Conservation (phyloP, 148 eudicot genomes). For the Rhododendron williamsianum region DNA sequence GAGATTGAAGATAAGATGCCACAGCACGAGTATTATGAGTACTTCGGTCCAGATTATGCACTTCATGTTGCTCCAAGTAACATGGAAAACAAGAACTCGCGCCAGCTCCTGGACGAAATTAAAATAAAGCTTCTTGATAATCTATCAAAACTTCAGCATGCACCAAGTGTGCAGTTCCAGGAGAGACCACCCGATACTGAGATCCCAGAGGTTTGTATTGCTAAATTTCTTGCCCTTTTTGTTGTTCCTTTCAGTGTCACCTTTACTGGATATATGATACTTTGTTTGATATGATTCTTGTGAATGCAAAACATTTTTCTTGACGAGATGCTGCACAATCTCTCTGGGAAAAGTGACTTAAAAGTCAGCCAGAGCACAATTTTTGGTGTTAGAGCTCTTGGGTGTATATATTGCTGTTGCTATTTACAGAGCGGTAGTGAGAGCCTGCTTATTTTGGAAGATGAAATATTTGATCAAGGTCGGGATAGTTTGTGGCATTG, state of each 20-base stretch:
- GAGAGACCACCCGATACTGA: conserved; percentile 80
- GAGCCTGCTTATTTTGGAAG: not conserved
- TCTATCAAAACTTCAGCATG: conserved; percentile 77
- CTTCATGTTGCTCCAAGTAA: conserved; percentile 92
- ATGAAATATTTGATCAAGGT: not conserved
- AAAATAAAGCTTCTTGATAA: conserved; percentile 70
- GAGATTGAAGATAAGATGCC: conserved; percentile 87
- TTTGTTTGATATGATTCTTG: conserved; percentile 4
- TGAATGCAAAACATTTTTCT: not conserved
- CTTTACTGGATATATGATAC: conserved; percentile 1
- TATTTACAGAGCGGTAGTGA: not conserved
- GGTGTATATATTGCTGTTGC: not conserved
- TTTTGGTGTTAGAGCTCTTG: not conserved
- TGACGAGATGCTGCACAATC: not conserved
- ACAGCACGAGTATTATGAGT: conserved; percentile 77
- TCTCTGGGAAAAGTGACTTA: not conserved
- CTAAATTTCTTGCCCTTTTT: not conserved
- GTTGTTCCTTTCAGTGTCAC: not conserved
- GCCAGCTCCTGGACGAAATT: conserved; percentile 63
- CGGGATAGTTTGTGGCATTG: not conserved
- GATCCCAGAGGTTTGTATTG: conserved; percentile 58
- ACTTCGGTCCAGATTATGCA: conserved; percentile 85
- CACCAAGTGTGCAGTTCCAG: conserved; percentile 89
- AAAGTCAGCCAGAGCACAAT: not conserved
- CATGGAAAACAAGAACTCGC: conserved; percentile 84